These are phyloP conservation scores for Alternaria sp. DNA, from an alignment of 2,329 filamentous ascomycete genomes.

Conservation along the genomic window DNA sequence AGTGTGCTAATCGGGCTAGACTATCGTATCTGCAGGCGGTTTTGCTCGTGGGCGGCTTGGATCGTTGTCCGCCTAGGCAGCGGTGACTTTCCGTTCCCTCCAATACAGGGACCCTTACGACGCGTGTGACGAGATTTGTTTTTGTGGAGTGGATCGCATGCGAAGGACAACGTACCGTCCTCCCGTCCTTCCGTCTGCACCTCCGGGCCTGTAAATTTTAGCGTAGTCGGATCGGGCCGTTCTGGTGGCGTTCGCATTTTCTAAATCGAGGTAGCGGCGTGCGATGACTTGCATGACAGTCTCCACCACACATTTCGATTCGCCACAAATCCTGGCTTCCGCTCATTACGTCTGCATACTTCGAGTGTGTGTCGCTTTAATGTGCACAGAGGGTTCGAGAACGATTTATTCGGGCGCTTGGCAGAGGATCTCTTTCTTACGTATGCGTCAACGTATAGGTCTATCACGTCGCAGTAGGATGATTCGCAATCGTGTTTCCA, in stretches of 20 bases:
- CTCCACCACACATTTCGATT: not conserved
- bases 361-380: too few species aligned
- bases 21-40: not conserved
- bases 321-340: too few species aligned
- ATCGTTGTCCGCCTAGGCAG: not conserved
- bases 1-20: not conserved
- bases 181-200: not conserved
- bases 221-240: not conserved
- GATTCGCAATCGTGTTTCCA: too few species aligned
- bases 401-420: too few species aligned
- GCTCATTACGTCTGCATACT: too few species aligned
- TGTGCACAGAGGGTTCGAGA: accelerated
- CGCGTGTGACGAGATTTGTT: not conserved
- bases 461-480: too few species aligned
- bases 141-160: not conserved
- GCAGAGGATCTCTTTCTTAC: accelerated
- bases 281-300: not conserved
- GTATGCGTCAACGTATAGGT: too few species aligned
- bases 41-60: not conserved
- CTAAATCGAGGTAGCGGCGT: not conserved
- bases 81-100: not conserved
- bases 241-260: not conserved
- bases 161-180: not conserved
- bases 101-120: not conserved
- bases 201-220: not conserved